These are phyloP conservation scores for Ophiostoma perfectum DNA, from an alignment of 2,329 filamentous ascomycete genomes.

Conservation along the genomic window DNA sequence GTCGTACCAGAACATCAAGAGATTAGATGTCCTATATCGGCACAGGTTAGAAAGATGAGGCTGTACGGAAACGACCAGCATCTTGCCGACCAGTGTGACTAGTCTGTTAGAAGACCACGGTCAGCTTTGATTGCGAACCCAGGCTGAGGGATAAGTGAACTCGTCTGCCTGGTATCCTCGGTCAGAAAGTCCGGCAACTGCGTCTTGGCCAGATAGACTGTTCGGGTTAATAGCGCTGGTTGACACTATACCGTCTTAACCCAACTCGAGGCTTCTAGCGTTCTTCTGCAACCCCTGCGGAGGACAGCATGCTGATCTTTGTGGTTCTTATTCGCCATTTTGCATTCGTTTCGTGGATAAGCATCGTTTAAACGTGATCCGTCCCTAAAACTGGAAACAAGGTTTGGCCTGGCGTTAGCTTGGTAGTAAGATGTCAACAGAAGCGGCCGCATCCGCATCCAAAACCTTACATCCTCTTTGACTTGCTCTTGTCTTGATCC, in stretches of 20 bases:
- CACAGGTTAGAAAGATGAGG: neutral
- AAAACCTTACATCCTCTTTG: neutral
- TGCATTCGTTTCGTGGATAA: neutral
- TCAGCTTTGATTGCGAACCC: neutral
- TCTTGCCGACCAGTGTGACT: neutral
- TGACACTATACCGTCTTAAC: neutral
- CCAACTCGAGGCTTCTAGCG: neutral
- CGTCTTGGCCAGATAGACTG: constrained; percentile 1
- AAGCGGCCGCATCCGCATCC: neutral
- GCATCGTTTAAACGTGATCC: neutral
- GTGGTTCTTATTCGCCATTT: neutral
- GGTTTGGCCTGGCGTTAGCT: constrained; percentile 4
- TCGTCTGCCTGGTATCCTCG: neutral
- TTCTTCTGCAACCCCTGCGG: neutral
- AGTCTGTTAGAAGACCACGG: neutral
- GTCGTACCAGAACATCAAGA: neutral
- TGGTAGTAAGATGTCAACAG: neutral
- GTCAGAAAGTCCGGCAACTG: constrained; percentile 2
- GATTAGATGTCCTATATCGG: neutral
- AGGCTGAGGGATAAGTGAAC: neutral
- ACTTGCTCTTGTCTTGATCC: neutral
- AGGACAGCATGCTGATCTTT: neutral
- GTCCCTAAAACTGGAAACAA: neutral
- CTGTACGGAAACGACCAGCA: neutral
- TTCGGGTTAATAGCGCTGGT: neutral